Evolutionary conservation across 352 stramenopile species (phyloP).

Genomic region (Globisporangium carolinianum): DNA sequence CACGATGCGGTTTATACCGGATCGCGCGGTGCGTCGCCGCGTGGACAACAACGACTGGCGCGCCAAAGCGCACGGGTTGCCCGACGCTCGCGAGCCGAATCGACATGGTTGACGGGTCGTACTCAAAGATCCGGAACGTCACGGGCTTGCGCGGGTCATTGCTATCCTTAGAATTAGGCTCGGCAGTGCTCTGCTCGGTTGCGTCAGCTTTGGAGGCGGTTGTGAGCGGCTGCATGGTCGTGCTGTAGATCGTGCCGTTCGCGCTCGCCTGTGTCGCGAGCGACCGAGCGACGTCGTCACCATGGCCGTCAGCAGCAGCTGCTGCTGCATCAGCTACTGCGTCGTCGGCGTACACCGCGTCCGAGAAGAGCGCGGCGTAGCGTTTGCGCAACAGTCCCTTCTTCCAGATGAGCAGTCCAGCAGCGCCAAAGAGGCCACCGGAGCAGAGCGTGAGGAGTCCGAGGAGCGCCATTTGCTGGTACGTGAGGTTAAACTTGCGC

Average conservation of each 20-base stretch:
- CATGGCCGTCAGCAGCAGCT: neutral
- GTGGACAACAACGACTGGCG: constrained; percentile 52
- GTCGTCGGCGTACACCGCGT: constrained; percentile 50
- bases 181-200: constrained; percentile 5
- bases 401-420: constrained; percentile 62
- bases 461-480: constrained; percentile 62
- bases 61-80: constrained; percentile 47
- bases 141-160: constrained; percentile 26
- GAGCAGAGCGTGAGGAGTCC: constrained; percentile 40
- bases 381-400: constrained; percentile 66
- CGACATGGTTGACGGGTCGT: constrained; percentile 39
- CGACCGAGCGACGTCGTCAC: constrained; percentile 9
- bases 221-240: constrained; percentile 1
- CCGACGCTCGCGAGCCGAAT: constrained; percentile 47
- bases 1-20: constrained; percentile 42
- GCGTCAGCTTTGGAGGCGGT: constrained; percentile 9
- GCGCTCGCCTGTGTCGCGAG: constrained; percentile 6
- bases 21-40: constrained; percentile 58
- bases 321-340: constrained; percentile 6
- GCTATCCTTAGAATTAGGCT: constrained; percentile 1
- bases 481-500: constrained; percentile 72
- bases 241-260: constrained; percentile 12
- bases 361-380: constrained; percentile 59
- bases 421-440: constrained; percentile 55
- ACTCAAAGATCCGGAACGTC: constrained; percentile 67